Evolutionary conservation across 2,329 filamentous ascomycete genomes (phyloP).

Genomic region (Scedosporium aurantiacum): DNA sequence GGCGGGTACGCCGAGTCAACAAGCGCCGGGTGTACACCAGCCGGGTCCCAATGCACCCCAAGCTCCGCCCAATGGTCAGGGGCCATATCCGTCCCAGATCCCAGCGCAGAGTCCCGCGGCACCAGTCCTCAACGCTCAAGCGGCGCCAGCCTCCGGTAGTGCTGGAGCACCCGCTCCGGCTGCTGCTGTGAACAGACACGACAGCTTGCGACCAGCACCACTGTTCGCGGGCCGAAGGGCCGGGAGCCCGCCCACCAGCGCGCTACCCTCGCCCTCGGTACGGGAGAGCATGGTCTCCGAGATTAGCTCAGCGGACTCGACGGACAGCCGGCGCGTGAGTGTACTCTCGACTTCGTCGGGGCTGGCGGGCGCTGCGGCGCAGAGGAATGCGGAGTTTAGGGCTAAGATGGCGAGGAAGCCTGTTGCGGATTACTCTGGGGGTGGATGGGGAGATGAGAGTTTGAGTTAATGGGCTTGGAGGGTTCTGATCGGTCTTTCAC

Average conservation of each 20-base stretch:
- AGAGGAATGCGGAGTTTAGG: slow-evolving; percentile 4
- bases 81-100: background rate
- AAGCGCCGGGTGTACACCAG: background rate
- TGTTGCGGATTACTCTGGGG: slow-evolving; percentile 18
- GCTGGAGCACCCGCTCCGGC: background rate
- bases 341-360: background rate
- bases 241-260: background rate
- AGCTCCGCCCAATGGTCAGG: background rate
- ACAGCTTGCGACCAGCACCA: background rate
- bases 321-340: slow-evolving; percentile 2
- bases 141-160: background rate
- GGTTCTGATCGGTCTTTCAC: background rate
- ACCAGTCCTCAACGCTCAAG: background rate
- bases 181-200: background rate
- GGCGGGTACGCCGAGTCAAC: background rate
- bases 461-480: background rate
- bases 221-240: background rate
- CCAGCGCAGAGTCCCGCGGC: background rate
- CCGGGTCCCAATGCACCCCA: background rate
- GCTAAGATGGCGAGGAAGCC: slow-evolving; percentile 15
- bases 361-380: background rate
- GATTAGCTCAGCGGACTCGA: background rate
- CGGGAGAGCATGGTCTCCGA: slow-evolving; percentile 1
- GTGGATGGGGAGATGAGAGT: slow-evolving; percentile 14
- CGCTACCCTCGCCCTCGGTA: background rate